A percentile compares a stretch with the other conserved stretches of the same genome.
These are phyloP conservation scores for Orbilia ellipsospora DNA, from an alignment of 2,329 filamentous ascomycete species.

Conservation along the genomic window DNA sequence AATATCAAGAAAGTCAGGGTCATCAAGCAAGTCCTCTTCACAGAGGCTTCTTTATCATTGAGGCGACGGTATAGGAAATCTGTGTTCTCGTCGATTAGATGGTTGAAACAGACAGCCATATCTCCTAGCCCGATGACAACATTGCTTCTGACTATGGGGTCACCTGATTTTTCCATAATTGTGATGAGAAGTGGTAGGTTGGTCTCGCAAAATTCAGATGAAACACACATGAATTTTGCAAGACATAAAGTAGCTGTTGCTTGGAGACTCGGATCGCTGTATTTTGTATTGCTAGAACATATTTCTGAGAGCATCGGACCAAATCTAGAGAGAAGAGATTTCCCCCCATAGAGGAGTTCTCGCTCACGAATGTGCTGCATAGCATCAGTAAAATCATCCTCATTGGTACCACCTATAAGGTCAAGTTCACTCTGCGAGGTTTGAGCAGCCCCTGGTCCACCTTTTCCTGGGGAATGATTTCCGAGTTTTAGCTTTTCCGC, in stretches of 20 bases:
- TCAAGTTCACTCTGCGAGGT: constrained; percentile 87
- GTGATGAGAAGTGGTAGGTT: constrained; percentile 95
- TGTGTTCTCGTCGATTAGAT: constrained; percentile 98
- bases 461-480: constrained; percentile 62
- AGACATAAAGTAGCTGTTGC: constrained; percentile 92
- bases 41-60: constrained; percentile 85
- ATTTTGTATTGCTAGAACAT: constrained; percentile 92
- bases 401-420: constrained; percentile 94
- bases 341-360: constrained; percentile 82
- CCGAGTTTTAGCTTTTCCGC: constrained; percentile 75
- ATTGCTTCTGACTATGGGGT: constrained; percentile 93
- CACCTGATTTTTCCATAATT: constrained; percentile 93
- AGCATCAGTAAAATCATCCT: constrained; percentile 90
- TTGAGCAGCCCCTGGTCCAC: constrained; percentile 66
- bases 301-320: constrained; percentile 92
- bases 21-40: constrained; percentile 98
- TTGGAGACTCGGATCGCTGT: constrained; percentile 88
- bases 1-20: constrained; percentile 97
- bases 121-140: constrained; percentile 96
- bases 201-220: constrained; percentile 87
- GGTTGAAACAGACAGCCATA: constrained; percentile 99
- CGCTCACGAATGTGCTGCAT: constrained; percentile 86
- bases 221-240: constrained; percentile 97
- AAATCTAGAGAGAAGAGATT: constrained; percentile 87
- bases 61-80: constrained; percentile 96